Base-by-base conservation (phyloP, 2,329 filamentous ascomycete genomes). In the Xylaria sp. region DNA sequence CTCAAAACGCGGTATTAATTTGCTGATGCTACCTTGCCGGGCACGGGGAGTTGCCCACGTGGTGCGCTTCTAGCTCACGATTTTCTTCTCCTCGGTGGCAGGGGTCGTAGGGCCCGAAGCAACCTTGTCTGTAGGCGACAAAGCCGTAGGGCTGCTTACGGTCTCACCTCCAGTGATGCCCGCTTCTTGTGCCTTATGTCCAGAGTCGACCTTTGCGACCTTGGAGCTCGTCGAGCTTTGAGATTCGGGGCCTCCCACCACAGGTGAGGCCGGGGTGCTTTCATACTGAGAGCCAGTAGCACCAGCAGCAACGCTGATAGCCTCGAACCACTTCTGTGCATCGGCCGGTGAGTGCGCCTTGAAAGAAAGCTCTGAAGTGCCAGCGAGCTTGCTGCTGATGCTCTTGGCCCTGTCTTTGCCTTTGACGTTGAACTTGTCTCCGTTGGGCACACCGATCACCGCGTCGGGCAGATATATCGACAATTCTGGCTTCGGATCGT, bases 391-490 rank as follows among this genome's bases (percentile, higher is more conserved):
- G 83, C 91, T 92, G 76, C 91, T 90, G 72, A 98, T 83, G 72
- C 91, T 92, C 78, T 92, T 92, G 76, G 91, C 91, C 66, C 91
- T 89, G 79, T 99, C 94, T 82, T 98, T 98, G 80, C 96, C 96
- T 84, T 97, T 97, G 80, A 99, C 86, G 77, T 90, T 93, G 86
- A 99, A 98, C 82, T 97, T 98, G 69, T 91, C 88, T 63, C 92
- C 94, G 73, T 86, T 90, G 13, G 88, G 87, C 0, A 82, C 77
- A 67, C 94, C 93, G 66, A 98, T 88, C 55, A 91, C 82, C 75
- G 95, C 97, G 75, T 99, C 96, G 12, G 96, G 94, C 0, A 99
- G 89, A 81, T 95, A 98, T 73, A 99, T 89, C 15, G 92, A 96
- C 49, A 96, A 85, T 79, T 99, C 95, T 0, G 96, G 95, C 66